phyloP scores from a whole-genome alignment of 805 yeast species.

The Candida ulmi region DNA sequence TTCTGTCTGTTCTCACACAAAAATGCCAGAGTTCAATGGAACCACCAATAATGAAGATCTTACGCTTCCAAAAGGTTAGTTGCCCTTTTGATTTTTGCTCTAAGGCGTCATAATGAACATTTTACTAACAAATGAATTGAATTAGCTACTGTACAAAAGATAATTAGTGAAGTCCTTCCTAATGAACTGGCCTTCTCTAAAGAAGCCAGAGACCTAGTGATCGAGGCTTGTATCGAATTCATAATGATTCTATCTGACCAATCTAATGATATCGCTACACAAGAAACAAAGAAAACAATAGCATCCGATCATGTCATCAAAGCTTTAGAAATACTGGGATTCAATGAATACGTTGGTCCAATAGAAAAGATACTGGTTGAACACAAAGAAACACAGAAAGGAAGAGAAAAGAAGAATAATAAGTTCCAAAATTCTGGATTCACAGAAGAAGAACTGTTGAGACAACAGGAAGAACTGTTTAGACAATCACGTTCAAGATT shows the following conservation, averaged over 20 bases:
- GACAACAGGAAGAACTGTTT: constrained; percentile 90
- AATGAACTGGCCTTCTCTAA: constrained; percentile 83
- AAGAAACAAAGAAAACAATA: constrained; percentile 92
- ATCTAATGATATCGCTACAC: constrained; percentile 93
- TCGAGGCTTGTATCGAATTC: constrained; percentile 94
- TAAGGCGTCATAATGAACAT: not conserved
- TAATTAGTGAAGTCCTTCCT: constrained; percentile 85
- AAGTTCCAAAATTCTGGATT: constrained; percentile 91
- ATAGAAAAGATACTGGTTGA: constrained; percentile 75
- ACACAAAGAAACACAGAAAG: constrained; percentile 83
- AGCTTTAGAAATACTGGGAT: constrained; percentile 84
- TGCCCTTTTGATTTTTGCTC: not conserved
- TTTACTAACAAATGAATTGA: constrained; percentile 1
- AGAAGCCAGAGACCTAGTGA: constrained; percentile 91
- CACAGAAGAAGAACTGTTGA: constrained; percentile 84
- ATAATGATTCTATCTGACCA: constrained; percentile 92
- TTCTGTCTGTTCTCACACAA: too few relatives aligned
- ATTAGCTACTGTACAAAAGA: constrained; percentile 90
- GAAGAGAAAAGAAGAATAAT: constrained; percentile 85
- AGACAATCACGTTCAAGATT: constrained; percentile 67
- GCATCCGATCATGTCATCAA: constrained; percentile 94
- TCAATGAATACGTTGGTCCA: constrained; percentile 75
- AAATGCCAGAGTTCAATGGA: constrained; percentile 20
- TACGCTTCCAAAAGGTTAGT: constrained; percentile 37
- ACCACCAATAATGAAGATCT: constrained; percentile 29